These are phyloP conservation scores for Blastomyces parvus DNA, from an alignment of 2,329 filamentous ascomycete species.

Conservation along the genomic window DNA sequence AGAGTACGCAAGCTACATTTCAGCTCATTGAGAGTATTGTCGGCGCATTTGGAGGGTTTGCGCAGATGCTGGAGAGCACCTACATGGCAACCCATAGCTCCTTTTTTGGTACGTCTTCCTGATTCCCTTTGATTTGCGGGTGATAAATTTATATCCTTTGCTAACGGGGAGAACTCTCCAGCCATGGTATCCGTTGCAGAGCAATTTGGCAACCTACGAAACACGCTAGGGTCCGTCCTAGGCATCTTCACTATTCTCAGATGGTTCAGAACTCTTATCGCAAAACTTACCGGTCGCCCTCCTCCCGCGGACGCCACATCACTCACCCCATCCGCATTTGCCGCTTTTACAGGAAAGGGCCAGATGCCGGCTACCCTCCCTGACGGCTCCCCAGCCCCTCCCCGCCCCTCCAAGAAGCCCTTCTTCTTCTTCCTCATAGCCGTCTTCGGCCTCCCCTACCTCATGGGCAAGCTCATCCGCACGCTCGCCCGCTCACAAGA, in stretches of 20 bases:
- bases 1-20: slow-evolving; percentile 92
- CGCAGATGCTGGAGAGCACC: slow-evolving; percentile 98
- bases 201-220: slow-evolving; percentile 86
- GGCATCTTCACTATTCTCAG: slow-evolving; percentile 94
- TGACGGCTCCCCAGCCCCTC: slow-evolving; percentile 55
- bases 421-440: slow-evolving; percentile 92
- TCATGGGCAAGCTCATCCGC: slow-evolving; percentile 94
- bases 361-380: slow-evolving; percentile 41
- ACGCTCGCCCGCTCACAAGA: slow-evolving; percentile 75
- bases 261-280: slow-evolving; percentile 84
- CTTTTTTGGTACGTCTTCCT: slow-evolving; percentile 72
- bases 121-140: neutral
- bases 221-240: slow-evolving; percentile 84
- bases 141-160: slow-evolving; percentile 9
- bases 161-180: slow-evolving; percentile 29
- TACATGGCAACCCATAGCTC: slow-evolving; percentile 99
- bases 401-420: slow-evolving; percentile 82
- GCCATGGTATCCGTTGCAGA: slow-evolving; percentile 98
- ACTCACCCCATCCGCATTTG: slow-evolving; percentile 84
- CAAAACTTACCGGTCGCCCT: slow-evolving; percentile 85
- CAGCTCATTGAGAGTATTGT: slow-evolving; percentile 98
- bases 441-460: slow-evolving; percentile 87
- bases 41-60: slow-evolving; percentile 90
- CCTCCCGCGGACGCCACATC: slow-evolving; percentile 77
- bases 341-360: slow-evolving; percentile 68